phyloP scores from a whole-genome alignment of 345 rosid species.

The Heritiera fomes region DNA sequence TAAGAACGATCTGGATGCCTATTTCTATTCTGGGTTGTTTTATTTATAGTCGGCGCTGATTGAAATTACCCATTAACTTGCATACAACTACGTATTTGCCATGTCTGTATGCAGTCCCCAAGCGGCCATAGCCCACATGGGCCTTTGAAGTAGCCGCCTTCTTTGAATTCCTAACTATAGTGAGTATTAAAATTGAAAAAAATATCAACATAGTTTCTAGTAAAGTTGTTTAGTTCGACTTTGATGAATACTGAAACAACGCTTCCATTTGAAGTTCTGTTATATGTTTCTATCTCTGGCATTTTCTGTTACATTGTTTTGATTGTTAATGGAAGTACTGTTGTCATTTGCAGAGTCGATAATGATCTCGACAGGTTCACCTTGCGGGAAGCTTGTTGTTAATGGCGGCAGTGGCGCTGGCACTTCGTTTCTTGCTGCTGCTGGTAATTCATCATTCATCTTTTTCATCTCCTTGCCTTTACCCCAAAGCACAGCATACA shows the following conservation, averaged over 20 bases:
- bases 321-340: no score
- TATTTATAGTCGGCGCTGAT: background rate
- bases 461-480: constrained; percentile 41
- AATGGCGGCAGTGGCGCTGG: background rate
- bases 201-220: no score
- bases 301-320: background rate
- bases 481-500: constrained; percentile 53
- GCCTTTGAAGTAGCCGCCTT: background rate
- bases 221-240: no score
- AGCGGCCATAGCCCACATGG: constrained; percentile 10
- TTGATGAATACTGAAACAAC: no score
- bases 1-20: background rate
- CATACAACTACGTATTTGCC: constrained; percentile 12
- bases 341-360: background rate
- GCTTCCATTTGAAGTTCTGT: background rate
- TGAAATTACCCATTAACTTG: background rate
- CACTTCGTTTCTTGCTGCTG: background rate
- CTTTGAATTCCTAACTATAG: background rate
- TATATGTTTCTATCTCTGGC: background rate
- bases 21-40: background rate
- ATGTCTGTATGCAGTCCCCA: background rate
- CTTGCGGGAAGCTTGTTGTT: background rate
- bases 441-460: background rate
- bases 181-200: no score
- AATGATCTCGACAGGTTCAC: background rate